Percentiles rank a stretch among this genome's conserved stretches.
Conservation (phyloP, 176 grass and related monocot species). For the Stipa capillata region DNA sequence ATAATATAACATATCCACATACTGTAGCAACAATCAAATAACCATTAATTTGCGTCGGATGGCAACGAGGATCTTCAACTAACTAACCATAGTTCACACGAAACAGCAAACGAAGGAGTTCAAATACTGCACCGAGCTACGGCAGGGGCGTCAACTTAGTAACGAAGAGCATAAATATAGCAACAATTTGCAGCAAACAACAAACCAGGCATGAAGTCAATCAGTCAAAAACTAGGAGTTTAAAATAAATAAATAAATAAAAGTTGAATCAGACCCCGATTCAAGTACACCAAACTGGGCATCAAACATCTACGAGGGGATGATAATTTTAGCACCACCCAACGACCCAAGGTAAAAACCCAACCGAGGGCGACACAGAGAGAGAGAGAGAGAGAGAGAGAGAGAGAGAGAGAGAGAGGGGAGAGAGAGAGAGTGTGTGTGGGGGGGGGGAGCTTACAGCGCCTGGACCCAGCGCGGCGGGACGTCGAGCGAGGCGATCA, state of each 20-base stretch:
- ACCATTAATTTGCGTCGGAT: background rate
- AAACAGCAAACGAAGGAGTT: background rate
- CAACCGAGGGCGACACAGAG: too few species aligned
- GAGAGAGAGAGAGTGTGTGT: too few species aligned
- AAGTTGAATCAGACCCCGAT: background rate
- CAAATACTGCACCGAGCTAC: background rate
- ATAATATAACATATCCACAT: background rate
- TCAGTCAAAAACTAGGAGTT: background rate
- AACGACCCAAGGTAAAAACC: background rate
- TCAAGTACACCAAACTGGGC: background rate
- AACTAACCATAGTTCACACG: background rate
- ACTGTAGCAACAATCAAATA: background rate
- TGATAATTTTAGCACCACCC: background rate
- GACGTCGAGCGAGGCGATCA: conserved; percentile 81
- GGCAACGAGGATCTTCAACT: background rate
- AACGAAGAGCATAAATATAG: background rate
- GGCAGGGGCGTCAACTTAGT: background rate
- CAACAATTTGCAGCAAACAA: background rate
- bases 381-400: too few species aligned
- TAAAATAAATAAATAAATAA: background rate
- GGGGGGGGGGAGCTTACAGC: conserved; percentile 43
- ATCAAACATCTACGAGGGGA: background rate
- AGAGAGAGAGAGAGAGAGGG: background rate
- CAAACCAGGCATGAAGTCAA: background rate
- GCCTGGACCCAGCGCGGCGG: conserved; percentile 56